Conservation (phyloP, 139 green algal genomes). For the Spirogloea muscicola region DNA sequence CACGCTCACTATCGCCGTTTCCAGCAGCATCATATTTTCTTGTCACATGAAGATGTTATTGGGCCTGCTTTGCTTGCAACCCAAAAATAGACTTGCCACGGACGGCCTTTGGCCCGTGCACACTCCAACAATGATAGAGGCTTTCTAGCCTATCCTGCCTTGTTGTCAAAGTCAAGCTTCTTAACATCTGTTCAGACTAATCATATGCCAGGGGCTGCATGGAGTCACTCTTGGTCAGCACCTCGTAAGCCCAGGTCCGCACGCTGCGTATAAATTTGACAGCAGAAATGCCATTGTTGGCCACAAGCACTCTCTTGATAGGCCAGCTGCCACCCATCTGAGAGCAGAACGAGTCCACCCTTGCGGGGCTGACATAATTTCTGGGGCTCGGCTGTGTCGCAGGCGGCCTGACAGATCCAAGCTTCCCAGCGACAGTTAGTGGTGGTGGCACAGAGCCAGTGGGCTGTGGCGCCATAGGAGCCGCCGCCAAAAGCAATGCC, state of each 20-base stretch:
- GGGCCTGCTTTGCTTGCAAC: background rate
- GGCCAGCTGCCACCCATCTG: constrained; percentile 3
- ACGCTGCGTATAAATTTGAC: constrained; percentile 96
- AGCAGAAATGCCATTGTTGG: constrained; percentile 89
- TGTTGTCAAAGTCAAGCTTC: background rate
- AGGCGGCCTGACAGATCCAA: too few species aligned
- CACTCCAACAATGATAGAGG: background rate
- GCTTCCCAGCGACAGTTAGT: too few species aligned
- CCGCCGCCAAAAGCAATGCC: too few species aligned
- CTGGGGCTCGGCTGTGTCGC: too few species aligned
- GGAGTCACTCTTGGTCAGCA: too few species aligned
- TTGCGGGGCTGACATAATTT: too few species aligned
- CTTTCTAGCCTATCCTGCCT: background rate
- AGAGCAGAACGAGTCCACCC: background rate
- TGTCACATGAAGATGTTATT: background rate
- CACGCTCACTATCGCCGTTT: background rate
- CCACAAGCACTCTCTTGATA: constrained; percentile 75
- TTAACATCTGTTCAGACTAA: too few species aligned
- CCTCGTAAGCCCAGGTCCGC: constrained; percentile 15
- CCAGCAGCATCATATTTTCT: background rate
- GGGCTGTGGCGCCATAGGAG: too few species aligned
- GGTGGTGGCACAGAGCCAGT: too few species aligned
- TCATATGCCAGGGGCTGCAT: constrained; percentile 21
- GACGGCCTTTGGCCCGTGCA: background rate
- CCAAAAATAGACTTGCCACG: constrained; percentile 4